Conservation (phyloP, 352 stramenopile species). For the Pythium brachiatum region DNA sequence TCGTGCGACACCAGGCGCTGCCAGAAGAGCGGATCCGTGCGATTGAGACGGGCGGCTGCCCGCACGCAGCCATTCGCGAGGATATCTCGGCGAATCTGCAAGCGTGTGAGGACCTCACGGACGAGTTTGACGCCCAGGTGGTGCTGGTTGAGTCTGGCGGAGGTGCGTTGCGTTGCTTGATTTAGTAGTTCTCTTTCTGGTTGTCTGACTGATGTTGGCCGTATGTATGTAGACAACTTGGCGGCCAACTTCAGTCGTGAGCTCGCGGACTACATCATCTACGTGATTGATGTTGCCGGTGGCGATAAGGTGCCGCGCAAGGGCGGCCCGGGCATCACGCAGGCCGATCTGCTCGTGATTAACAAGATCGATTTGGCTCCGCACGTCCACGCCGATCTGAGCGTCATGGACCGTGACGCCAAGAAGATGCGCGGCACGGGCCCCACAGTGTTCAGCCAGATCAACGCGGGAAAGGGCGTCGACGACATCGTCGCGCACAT, state of each 20-base stretch:
- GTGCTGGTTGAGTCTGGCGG: conserved; percentile 90
- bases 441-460: conserved; percentile 95
- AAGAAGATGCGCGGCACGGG: conserved; percentile 93
- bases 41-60: conserved; percentile 98
- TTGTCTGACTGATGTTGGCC: too few species aligned
- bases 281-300: conserved; percentile 98
- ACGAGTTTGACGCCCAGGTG: conserved; percentile 81
- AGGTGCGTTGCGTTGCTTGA: too few species aligned
- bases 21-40: conserved; percentile 89
- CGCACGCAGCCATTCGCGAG: conserved; percentile 96
- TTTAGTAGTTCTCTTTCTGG: too few species aligned
- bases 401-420: conserved; percentile 95
- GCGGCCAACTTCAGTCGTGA: conserved; percentile 97
- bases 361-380: conserved; percentile 99
- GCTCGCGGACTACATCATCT: conserved; percentile 98
- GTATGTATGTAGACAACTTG: conserved; percentile 91
- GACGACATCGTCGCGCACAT: conserved; percentile 89
- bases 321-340: conserved; percentile 96
- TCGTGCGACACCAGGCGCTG: conserved; percentile 92
- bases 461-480: conserved; percentile 90
- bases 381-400: conserved; percentile 92
- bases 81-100: conserved; percentile 97
- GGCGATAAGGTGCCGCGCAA: conserved; percentile 98
- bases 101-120: conserved; percentile 94
- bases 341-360: conserved; percentile 96